These are phyloP conservation scores for Populus alba DNA, from an alignment of 345 rosid species.

Conservation along the genomic window DNA sequence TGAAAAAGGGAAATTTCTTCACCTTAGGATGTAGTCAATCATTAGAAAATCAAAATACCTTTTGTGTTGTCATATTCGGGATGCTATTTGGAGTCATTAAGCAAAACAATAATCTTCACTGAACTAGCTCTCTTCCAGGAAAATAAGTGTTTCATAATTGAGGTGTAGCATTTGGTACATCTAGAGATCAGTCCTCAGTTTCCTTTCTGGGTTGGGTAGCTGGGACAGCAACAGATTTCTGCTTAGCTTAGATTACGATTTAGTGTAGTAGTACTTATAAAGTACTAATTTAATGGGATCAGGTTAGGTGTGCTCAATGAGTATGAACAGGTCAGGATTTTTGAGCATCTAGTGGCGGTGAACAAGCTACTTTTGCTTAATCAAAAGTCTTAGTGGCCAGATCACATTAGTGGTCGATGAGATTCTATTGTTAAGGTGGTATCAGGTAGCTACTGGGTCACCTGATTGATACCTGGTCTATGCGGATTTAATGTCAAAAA, in stretches of 20 bases:
- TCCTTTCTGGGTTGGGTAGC: neutral
- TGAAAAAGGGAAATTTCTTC: neutral
- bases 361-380: neutral
- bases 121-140: neutral
- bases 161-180: neutral
- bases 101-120: neutral
- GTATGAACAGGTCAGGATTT: too few species aligned
- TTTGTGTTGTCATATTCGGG: too few species aligned
- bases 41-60: neutral
- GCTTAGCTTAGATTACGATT: neutral
- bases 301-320: neutral
- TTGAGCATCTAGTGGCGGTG: neutral
- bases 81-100: neutral
- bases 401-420: neutral
- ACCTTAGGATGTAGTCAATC: neutral
- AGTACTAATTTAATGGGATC: neutral
- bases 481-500: neutral
- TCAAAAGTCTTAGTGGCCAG: neutral
- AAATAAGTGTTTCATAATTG: neutral
- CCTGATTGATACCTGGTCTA: neutral
- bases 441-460: neutral
- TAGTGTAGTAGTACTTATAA: neutral
- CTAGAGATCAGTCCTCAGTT: neutral
- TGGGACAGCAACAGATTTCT: neutral
- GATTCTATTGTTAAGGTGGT: neutral